Conservation (phyloP, 768 basidiomycete species). For the Boletus tylopilopsis region DNA sequence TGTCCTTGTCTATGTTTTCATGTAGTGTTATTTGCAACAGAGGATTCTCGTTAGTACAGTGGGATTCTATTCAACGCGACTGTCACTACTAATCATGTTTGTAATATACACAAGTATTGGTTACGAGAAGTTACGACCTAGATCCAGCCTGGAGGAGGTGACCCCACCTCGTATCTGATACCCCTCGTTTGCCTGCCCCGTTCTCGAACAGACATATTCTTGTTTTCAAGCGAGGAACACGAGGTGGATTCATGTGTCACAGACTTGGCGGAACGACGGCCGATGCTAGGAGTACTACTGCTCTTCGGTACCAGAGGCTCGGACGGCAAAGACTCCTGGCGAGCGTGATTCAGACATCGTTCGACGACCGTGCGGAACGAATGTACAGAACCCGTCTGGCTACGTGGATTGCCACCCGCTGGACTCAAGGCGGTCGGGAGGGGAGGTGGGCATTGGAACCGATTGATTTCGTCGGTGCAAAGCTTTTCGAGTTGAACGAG, state of each 20-base stretch:
- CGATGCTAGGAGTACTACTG: not conserved
- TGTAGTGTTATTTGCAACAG: slow-evolving; percentile 22
- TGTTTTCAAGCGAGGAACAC: slow-evolving; percentile 11
- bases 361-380: slow-evolving; percentile 63
- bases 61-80: not conserved
- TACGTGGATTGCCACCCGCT: slow-evolving; percentile 33
- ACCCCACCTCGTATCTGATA: slow-evolving; percentile 2
- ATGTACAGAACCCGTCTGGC: slow-evolving; percentile 54
- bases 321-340: slow-evolving; percentile 8
- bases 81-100: too few species aligned
- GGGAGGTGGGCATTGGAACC: slow-evolving; percentile 39
- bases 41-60: slow-evolving; percentile 3
- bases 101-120: not conserved
- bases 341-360: slow-evolving; percentile 39
- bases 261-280: slow-evolving; percentile 1
- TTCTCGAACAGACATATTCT: slow-evolving; percentile 11
- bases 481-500: slow-evolving; percentile 61
- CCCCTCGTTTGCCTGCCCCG: slow-evolving; percentile 8
- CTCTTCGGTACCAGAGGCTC: slow-evolving; percentile 5
- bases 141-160: slow-evolving; percentile 49
- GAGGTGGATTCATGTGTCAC: slow-evolving; percentile 4
- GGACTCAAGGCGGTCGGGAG: too few species aligned
- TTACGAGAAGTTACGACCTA: slow-evolving; percentile 16
- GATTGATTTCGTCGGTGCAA: slow-evolving; percentile 63
- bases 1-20: slow-evolving; percentile 16